Evolutionary conservation across 2,329 filamentous ascomycete species (phyloP).

Genomic region (Aureobasidium sp.): DNA sequence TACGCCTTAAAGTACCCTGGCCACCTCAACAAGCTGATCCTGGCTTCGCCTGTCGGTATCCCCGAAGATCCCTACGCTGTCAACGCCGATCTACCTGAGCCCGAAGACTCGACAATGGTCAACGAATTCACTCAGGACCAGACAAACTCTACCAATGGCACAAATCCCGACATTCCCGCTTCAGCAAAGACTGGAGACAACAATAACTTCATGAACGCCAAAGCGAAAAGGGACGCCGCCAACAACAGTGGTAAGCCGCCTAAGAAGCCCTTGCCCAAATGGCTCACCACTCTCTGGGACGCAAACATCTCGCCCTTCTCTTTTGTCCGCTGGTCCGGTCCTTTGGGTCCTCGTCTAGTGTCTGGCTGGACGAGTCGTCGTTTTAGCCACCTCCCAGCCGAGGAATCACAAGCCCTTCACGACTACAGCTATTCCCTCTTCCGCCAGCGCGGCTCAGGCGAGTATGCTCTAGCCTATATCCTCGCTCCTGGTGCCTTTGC

Average conservation of each 20-base stretch:
- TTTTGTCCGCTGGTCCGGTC: constrained; percentile 78
- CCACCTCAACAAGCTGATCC: constrained; percentile 87
- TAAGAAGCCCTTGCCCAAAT: constrained; percentile 63
- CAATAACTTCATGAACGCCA: constrained; percentile 50
- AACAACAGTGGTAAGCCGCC: constrained; percentile 37
- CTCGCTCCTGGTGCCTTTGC: constrained; percentile 92
- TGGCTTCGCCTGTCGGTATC: constrained; percentile 89
- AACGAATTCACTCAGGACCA: constrained; percentile 78
- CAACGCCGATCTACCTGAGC: constrained; percentile 71
- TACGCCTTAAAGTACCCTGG: constrained; percentile 97
- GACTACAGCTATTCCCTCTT: constrained; percentile 94
- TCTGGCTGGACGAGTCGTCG: constrained; percentile 91
- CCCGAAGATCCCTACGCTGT: constrained; percentile 91
- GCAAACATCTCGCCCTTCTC: constrained; percentile 94
- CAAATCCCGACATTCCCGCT: constrained; percentile 4
- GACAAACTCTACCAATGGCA: constrained; percentile 37
- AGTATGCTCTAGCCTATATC: constrained; percentile 88
- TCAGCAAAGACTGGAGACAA: constrained; percentile 33
- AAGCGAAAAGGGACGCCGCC: constrained; percentile 31
- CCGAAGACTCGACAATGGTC: constrained; percentile 61
- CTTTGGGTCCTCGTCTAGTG: constrained; percentile 82
- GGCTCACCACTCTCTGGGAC: constrained; percentile 93
- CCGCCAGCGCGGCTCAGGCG: constrained; percentile 81
- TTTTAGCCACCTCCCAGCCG: constrained; percentile 77
- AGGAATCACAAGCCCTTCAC: constrained; percentile 78